Conservation (phyloP, 2,329 filamentous ascomycete species). For the Phyllosticta citrichinensis region DNA sequence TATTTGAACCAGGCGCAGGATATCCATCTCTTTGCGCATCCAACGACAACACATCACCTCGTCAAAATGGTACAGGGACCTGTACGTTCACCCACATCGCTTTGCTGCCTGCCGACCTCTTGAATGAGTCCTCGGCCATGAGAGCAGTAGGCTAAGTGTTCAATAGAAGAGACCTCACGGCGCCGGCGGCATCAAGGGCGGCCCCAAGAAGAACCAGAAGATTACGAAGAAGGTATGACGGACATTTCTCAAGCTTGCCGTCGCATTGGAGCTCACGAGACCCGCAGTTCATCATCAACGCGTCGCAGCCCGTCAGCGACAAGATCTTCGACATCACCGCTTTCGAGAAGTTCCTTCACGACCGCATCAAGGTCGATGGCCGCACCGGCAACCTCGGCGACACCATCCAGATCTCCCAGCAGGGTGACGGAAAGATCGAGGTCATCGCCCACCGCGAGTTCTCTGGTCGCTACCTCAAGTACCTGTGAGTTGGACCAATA, state of each 20-base stretch:
- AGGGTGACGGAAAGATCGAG: conserved; percentile 95
- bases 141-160: conserved; percentile 92
- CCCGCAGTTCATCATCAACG: conserved; percentile 92
- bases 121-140: conserved; percentile 26
- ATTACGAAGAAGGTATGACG: conserved; percentile 69
- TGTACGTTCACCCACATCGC: conserved; percentile 72
- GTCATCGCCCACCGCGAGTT: conserved; percentile 95
- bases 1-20: conserved; percentile 55
- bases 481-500: conserved; percentile 59
- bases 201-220: conserved; percentile 50
- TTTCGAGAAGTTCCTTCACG: conserved; percentile 99
- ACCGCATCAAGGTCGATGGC: conserved; percentile 99
- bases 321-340: conserved; percentile 99
- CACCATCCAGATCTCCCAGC: conserved; percentile 77
- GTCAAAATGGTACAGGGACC: conserved; percentile 40
- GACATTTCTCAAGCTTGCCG: neutral
- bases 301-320: conserved; percentile 93
- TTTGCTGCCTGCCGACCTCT: conserved; percentile 72
- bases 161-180: conserved; percentile 43
- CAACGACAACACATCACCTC: conserved; percentile 18
- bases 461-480: conserved; percentile 98
- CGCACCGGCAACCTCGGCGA: conserved; percentile 97
- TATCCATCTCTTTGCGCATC: conserved; percentile 76
- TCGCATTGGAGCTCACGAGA: neutral
- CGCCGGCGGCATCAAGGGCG: conserved; percentile 23